Percentiles rank a stretch among this genome's conserved stretches.
These are phyloP conservation scores for Pseudogymnoascus sp. DNA, from an alignment of 2,329 filamentous ascomycete species.

Conservation along the genomic window DNA sequence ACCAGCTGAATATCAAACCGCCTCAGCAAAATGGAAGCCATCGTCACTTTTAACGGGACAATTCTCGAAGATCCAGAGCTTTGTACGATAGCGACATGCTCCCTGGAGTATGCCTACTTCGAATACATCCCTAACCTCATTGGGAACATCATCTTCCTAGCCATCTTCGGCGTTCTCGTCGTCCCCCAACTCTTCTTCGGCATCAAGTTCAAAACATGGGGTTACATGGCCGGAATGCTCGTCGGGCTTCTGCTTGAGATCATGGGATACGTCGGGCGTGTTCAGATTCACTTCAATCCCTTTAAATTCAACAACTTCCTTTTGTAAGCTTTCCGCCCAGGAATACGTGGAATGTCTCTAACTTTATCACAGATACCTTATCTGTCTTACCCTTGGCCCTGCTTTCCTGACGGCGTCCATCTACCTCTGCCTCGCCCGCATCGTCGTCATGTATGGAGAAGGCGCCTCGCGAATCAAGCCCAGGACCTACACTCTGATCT, in stretches of 20 bases:
- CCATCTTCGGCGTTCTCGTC: slow-evolving; percentile 42
- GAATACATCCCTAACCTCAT: slow-evolving; percentile 42
- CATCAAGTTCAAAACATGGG: slow-evolving; percentile 46
- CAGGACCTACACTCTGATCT: slow-evolving; percentile 41
- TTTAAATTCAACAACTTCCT: slow-evolving; percentile 48
- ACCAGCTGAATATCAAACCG: not conserved
- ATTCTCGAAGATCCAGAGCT: not conserved
- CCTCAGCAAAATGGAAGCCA: not conserved
- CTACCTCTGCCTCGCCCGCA: slow-evolving; percentile 56
- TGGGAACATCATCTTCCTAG: slow-evolving; percentile 44
- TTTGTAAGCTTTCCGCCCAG: slow-evolving; percentile 35
- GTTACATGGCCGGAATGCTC: slow-evolving; percentile 43
- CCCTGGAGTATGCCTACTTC: slow-evolving; percentile 12
- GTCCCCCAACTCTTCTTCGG: slow-evolving; percentile 41
- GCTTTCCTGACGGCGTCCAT: slow-evolving; percentile 54
- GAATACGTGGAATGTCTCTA: not conserved
- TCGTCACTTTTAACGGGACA: not conserved
- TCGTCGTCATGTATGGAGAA: slow-evolving; percentile 42
- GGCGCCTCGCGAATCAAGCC: slow-evolving; percentile 42
- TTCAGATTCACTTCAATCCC: slow-evolving; percentile 43
- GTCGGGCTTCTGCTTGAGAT: slow-evolving; percentile 44
- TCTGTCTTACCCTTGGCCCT: slow-evolving; percentile 31
- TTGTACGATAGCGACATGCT: slow-evolving; percentile 16
- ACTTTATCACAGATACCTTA: slow-evolving; percentile 27
- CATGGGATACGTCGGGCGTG: slow-evolving; percentile 46